Evolutionary conservation across 805 yeast species (phyloP), one percentile per base, ranked within the genome.

Genomic region (Teunomyces cretensis): DNA sequence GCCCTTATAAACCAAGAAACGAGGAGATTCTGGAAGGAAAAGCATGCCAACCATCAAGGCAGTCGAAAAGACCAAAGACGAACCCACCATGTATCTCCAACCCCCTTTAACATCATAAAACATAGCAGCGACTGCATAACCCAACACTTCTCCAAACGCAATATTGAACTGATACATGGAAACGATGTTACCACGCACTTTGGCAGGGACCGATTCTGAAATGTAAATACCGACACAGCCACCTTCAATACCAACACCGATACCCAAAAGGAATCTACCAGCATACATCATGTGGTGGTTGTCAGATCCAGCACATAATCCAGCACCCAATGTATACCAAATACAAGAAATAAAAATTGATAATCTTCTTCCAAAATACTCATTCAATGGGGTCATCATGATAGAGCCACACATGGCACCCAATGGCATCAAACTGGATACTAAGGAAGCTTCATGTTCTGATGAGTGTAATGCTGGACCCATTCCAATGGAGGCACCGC

Each of bases 321-420:
- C 78, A 47, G 83, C 83, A 44, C 87, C 86, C 38, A 80, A 51
- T 14, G 86, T 80, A 62, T 81, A 81, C 67, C 79, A 72, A 33
- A 81, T 50, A 70, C 84, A 79, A 3, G 86, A 77, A 44, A 78
- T 62, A 44, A 80, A 69, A 54, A 82, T 72, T 8, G 85, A 67
- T 47, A 68, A 61, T 51, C 80, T 74, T 60, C 87, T 74, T 13
- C 88, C 87, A 37, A 79, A 64, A 30, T 39, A 39, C 55, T 79
- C 81, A 56, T 75, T 80, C 50, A 79, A 61, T 3, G 86, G 86
- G 2, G 85, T 73, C 72, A 83, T 71, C 46, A 80, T 56, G 32
- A 83, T 65, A 45, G 84, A 77, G 39, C 88, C 88, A 26, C 76
- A 75, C 62, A 82, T 75, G 28, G 85, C 87, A 52, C 87, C 88